Evolutionary conservation across 768 basidiomycete genomes (phyloP).

Genomic region (Russula vinacea): DNA sequence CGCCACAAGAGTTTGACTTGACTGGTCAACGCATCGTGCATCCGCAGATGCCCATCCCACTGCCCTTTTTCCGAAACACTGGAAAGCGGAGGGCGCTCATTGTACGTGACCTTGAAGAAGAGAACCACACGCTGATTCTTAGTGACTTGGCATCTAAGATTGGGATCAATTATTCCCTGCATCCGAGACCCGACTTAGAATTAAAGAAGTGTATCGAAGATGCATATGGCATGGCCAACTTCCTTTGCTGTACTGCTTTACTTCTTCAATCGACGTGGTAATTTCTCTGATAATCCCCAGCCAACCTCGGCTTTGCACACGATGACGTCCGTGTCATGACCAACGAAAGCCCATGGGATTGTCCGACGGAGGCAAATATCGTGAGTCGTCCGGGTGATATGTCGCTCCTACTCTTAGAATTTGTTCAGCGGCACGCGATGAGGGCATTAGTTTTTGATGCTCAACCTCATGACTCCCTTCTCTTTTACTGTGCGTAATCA

Average conservation of each 20-base stretch:
- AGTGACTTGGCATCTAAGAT: not conserved
- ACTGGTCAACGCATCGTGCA: not conserved
- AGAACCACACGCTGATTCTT: not conserved
- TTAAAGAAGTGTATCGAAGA: not conserved
- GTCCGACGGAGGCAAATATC: not conserved
- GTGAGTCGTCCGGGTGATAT: not conserved
- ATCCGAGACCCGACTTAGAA: not conserved
- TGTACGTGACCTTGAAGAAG: not conserved
- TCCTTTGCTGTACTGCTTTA: not conserved
- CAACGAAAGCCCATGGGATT: not conserved
- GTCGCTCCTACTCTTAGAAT: not conserved
- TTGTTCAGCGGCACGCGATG: not conserved
- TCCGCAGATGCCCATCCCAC: not conserved
- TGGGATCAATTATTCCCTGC: not conserved
- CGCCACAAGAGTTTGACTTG: not conserved
- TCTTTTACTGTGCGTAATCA: conserved; percentile 9
- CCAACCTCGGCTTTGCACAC: not conserved
- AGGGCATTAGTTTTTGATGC: not conserved
- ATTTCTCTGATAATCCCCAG: not conserved
- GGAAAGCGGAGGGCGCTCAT: not conserved
- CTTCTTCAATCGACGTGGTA: not conserved
- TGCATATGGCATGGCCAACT: not conserved
- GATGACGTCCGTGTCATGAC: not conserved
- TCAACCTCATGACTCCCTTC: not conserved
- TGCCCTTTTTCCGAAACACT: not conserved